Conservation (phyloP, 1,139 yeast species). For the Candida tetrigidarum region DNA sequence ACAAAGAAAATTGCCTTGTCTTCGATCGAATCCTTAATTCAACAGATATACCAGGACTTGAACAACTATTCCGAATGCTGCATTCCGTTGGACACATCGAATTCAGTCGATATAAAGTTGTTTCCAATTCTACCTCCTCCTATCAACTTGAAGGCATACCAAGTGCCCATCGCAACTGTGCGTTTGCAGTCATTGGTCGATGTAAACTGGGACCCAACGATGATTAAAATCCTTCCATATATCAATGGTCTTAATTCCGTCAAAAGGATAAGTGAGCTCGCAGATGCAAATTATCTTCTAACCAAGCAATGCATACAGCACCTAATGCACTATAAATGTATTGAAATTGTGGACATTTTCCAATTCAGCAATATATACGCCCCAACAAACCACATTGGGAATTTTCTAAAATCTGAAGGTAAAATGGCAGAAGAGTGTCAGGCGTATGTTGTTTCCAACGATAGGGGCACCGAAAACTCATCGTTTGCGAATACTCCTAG, state of each 20-base stretch:
- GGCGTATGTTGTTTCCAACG: conserved; percentile 61
- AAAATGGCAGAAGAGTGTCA: conserved; percentile 83
- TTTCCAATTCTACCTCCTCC: conserved; percentile 91
- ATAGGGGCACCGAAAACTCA: conserved; percentile 15
- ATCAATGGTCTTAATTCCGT: conserved; percentile 90
- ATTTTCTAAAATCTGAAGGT: conserved; percentile 63
- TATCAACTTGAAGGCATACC: conserved; percentile 68
- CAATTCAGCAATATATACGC: conserved; percentile 91
- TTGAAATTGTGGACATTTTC: conserved; percentile 81
- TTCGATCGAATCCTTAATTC: conserved; percentile 78
- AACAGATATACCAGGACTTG: conserved; percentile 89
- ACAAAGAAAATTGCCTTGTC: conserved; percentile 51
- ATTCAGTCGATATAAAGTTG: conserved; percentile 88
- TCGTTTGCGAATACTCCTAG: conserved; percentile 13
- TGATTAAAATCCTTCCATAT: conserved; percentile 83
- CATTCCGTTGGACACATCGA: conserved; percentile 89
- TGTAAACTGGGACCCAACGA: conserved; percentile 96
- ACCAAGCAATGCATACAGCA: conserved; percentile 92
- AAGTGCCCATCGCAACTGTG: conserved; percentile 90
- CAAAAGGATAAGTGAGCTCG: conserved; percentile 72
- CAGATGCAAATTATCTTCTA: conserved; percentile 78
- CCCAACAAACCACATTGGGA: conserved; percentile 77
- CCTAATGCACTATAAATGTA: conserved; percentile 85
- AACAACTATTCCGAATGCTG: conserved; percentile 95
- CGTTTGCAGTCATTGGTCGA: conserved; percentile 73